These are phyloP conservation scores for Cenococcum geophilum DNA, from an alignment of 495 filamentous ascomycete genomes.

Conservation along the genomic window DNA sequence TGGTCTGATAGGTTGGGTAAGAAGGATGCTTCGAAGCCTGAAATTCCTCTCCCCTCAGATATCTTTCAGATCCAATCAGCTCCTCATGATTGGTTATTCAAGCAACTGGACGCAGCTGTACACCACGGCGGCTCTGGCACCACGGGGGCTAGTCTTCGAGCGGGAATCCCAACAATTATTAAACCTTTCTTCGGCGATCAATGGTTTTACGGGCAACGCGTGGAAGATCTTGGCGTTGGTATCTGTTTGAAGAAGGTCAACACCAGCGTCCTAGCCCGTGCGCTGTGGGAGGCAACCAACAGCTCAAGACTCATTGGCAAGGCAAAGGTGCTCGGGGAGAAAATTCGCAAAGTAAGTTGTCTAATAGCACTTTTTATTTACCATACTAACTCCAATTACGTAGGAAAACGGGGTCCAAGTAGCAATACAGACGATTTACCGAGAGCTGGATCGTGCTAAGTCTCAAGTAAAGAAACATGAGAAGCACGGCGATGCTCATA, in stretches of 20 bases:
- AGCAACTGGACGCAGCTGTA: constrained; percentile 85
- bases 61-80: constrained; percentile 85
- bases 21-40: constrained; percentile 51
- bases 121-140: constrained; percentile 96
- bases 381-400: constrained; percentile 8
- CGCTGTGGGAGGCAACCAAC: constrained; percentile 87
- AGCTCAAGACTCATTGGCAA: constrained; percentile 84
- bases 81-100: constrained; percentile 95
- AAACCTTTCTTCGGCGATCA: constrained; percentile 98
- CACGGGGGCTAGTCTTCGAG: constrained; percentile 86
- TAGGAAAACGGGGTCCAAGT: constrained; percentile 84
- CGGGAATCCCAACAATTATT: constrained; percentile 88
- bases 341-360: constrained; percentile 70
- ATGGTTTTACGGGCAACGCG: constrained; percentile 84
- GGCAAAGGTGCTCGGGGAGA: constrained; percentile 71
- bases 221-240: constrained; percentile 90
- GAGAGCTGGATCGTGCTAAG: constrained; percentile 93
- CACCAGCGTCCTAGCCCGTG: constrained; percentile 68
- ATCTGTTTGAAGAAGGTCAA: constrained; percentile 87
- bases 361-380: neutral
- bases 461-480: constrained; percentile 65
- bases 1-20: constrained; percentile 87
- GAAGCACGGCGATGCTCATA: constrained; percentile 41
- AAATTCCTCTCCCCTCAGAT: constrained; percentile 69
- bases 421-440: constrained; percentile 89